phyloP scores from a whole-genome alignment of 2,329 filamentous ascomycete genomes.

The Colletotrichum simmondsii region DNA sequence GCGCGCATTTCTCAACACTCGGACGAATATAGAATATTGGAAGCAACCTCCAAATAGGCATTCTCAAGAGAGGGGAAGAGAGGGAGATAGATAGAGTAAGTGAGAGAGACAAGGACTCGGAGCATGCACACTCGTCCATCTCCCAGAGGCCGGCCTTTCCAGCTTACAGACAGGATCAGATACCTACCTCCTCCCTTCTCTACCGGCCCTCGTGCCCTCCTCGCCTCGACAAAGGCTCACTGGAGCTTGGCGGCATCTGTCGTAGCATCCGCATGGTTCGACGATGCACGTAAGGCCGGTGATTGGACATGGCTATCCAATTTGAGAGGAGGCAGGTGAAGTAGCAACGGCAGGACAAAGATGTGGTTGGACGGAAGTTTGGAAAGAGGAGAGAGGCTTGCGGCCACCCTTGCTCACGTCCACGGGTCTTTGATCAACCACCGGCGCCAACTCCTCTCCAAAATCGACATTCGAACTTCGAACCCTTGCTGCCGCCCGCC shows the following conservation, averaged over 20 bases:
- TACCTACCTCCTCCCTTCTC: background rate
- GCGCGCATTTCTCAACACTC: slow-evolving; percentile 23
- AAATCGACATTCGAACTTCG: slow-evolving; percentile 41
- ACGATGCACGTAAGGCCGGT: slow-evolving; percentile 25
- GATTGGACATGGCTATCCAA: slow-evolving; percentile 31
- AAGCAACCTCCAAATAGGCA: slow-evolving; percentile 19
- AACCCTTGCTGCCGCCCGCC: slow-evolving; percentile 40
- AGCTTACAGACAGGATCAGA: background rate
- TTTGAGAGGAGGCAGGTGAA: slow-evolving; percentile 23
- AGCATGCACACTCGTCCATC: slow-evolving; percentile 14
- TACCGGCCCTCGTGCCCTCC: background rate
- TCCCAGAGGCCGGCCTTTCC: slow-evolving; percentile 1
- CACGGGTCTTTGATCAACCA: slow-evolving; percentile 11
- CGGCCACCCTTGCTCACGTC: slow-evolving; percentile 23
- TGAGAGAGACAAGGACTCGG: background rate
- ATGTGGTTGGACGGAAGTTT: slow-evolving; percentile 34
- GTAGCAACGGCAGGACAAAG: slow-evolving; percentile 44
- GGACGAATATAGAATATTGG: slow-evolving; percentile 32
- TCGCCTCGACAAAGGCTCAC: slow-evolving; percentile 22
- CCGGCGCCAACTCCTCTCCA: slow-evolving; percentile 25
- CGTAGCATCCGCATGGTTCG: slow-evolving; percentile 40
- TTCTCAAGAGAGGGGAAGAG: slow-evolving; percentile 3
- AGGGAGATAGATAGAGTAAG: background rate
- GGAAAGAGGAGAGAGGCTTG: slow-evolving; percentile 18
- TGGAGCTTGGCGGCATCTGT: slow-evolving; percentile 41